Percentiles rank a stretch among this genome's conserved stretches.
These are phyloP conservation scores for Vachellia collinsii DNA, from an alignment of 306 rosid genomes.

Conservation along the genomic window DNA sequence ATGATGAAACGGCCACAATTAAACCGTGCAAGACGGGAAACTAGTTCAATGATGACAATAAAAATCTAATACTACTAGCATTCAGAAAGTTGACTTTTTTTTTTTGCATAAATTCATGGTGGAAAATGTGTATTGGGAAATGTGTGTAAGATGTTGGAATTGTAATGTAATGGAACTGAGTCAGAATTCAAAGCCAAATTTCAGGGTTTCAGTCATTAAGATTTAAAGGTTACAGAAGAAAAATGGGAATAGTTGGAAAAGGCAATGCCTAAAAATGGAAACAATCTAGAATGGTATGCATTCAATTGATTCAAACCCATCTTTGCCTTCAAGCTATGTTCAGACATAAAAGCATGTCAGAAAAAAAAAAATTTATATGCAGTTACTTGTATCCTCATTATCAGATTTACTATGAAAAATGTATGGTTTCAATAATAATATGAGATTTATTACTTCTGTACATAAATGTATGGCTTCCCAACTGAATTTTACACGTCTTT, in stretches of 20 bases:
- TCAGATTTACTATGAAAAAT: neutral
- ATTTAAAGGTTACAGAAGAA: conserved; percentile 19
- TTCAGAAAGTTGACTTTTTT: conserved; percentile 23
- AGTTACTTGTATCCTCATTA: neutral
- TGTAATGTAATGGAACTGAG: conserved; percentile 11
- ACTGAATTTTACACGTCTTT: neutral
- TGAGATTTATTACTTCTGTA: neutral
- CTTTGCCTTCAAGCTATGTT: neutral
- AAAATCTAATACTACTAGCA: neutral
- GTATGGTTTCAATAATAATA: neutral
- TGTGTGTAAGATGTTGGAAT: neutral
- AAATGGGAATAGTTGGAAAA: neutral
- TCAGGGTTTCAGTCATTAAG: conserved; percentile 32
- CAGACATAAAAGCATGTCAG: neutral
- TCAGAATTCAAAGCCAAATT: conserved; percentile 25
- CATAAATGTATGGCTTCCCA: neutral
- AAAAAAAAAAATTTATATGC: neutral
- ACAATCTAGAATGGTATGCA: conserved; percentile 19
- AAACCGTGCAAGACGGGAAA: neutral
- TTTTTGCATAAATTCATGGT: conserved; percentile 8
- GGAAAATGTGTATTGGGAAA: conserved; percentile 28
- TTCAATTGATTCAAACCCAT: neutral
- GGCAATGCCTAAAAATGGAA: neutral
- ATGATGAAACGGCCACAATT: conserved; percentile 1
- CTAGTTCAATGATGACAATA: conserved; percentile 7